These are phyloP conservation scores for Boletus pseudopeckii DNA, from an alignment of 768 basidiomycete species.

Conservation along the genomic window DNA sequence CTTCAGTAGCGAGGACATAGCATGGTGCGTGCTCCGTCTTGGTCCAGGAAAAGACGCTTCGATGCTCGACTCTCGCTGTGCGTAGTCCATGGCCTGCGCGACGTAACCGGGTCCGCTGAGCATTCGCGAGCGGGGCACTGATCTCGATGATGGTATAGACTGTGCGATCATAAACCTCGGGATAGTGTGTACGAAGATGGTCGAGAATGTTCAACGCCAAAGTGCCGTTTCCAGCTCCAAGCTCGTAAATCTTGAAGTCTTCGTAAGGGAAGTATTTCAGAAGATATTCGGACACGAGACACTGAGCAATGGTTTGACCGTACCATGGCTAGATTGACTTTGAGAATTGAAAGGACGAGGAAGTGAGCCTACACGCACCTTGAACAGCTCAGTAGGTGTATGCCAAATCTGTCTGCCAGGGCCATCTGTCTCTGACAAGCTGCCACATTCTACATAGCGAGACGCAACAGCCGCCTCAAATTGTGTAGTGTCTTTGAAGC, in stretches of 20 bases:
- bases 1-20: conserved; percentile 93
- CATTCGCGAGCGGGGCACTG: conserved; percentile 67
- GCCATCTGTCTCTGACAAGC: conserved; percentile 52
- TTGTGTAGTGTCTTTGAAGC: conserved; percentile 62
- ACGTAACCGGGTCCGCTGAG: conserved; percentile 67
- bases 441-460: conserved; percentile 71
- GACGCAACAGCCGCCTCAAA: conserved; percentile 81
- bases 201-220: conserved; percentile 86
- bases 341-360: conserved; percentile 4
- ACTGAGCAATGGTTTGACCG: conserved; percentile 85
- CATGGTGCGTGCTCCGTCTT: conserved; percentile 75
- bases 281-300: conserved; percentile 88
- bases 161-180: conserved; percentile 91
- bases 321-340: conserved; percentile 75
- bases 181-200: conserved; percentile 70
- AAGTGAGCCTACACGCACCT: conserved; percentile 46
- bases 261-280: conserved; percentile 95
- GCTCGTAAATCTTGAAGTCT: conserved; percentile 94
- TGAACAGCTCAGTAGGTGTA: conserved; percentile 96
- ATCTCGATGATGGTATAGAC: conserved; percentile 96
- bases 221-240: conserved; percentile 97
- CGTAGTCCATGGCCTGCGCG: conserved; percentile 30
- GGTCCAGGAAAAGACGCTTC: conserved; percentile 86
- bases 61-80: conserved; percentile 65
- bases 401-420: conserved; percentile 95